Evolutionary conservation across 2,329 filamentous ascomycete species (phyloP), one percentile per base, ranked within the genome.

Genomic region (Lasiodiplodia sp.): DNA sequence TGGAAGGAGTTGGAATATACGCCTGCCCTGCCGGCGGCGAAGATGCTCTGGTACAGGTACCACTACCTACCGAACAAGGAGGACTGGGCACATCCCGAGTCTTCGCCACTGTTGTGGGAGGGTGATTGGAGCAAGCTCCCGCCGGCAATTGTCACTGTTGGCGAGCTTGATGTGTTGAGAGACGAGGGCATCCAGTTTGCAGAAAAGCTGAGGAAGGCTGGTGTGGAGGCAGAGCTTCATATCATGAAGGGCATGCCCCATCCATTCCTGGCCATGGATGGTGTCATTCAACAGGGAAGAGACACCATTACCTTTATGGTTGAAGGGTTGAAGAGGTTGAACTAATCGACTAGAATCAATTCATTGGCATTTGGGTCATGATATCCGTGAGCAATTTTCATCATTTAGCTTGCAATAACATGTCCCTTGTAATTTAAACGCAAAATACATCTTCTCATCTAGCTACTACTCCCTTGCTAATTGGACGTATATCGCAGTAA

Each of bases 1-100:
- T 66, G 52, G 49, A 66, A 74, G 72, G 74, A 38, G 69, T 28
- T n/a, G 49, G 8, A 69, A 66, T 10, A 38, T 47, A 67, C 62
- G 72, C 38, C 76, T 75, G 18, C 77, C 77, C 18, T 81, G 76
- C 75, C 75, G 78, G 28, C 80, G 76, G 1, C 73, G 77, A 4
- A 58, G 70, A 77, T 81, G 75, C 70, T 72, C n/a, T 79, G 77
- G 75, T 81, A 81, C 64, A 77, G 79, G n/a, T 69, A 72, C 31
- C 74, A 79, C 64, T 81, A 80, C 53, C 72, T 81, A 23, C 58
- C 75, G 1, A 70, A 70, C n/a, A 65, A 72, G 8, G 70, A 70
- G 1, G 70, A 77, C 16, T 73, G 71, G 38, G 64, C 57, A 10
- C 70, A 69, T 44, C 80, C 78, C 73, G 73, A 79, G 18, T 76